Base-by-base conservation (phyloP, 305 asterid species). In the Caryopteris hybrid region DNA sequence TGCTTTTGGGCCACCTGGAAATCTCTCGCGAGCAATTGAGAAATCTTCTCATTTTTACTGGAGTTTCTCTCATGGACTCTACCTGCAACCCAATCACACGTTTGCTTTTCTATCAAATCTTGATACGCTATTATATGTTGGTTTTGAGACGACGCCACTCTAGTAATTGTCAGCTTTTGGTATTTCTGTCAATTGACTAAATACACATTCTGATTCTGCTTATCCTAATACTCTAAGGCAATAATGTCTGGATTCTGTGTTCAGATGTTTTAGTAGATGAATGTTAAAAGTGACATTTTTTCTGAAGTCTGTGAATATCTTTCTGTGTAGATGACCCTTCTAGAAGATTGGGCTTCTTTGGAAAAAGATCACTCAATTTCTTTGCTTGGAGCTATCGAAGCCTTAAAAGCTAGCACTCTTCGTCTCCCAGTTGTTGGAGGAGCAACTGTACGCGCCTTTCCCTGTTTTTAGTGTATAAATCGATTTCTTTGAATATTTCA, bases 401-500 rank as follows among this genome's bases (percentile, higher is more conserved):
- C 99, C 61, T 76, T 94, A 76, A 91, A 80, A 73, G 97, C 96
- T 64, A 91, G 96, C 87, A 94, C 96, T 63, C 91, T 94, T 50
- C 95, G 96, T 53, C 95, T 94, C 42, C 99, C 99, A 9, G 84
- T 88, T 47, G 81, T 79, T 58, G 96, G 86, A 80, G 95, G 96
- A 80, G 96, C 93, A 74, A 74, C 58, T 54, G 98, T 92, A 88
- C n/a, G 93, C 54, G 14, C 53, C 69, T 59, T 42, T 6, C 6
- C 8, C 25, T 14, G 20, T 41, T 0, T 14, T 48, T 75, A 43
- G 27, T 36, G 10, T 20, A 13, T 18, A 31, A 33, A 48, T 3
- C 33, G 36, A 54, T 34, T 56, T 48, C 29, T 62, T 69, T 12
- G 43, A 23, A 14, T 76, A 11, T 18, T 52, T 71, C 55, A 25